Evolutionary conservation across 2,329 filamentous ascomycete species (phyloP).

Genomic region (Colletotrichum cuscutae): DNA sequence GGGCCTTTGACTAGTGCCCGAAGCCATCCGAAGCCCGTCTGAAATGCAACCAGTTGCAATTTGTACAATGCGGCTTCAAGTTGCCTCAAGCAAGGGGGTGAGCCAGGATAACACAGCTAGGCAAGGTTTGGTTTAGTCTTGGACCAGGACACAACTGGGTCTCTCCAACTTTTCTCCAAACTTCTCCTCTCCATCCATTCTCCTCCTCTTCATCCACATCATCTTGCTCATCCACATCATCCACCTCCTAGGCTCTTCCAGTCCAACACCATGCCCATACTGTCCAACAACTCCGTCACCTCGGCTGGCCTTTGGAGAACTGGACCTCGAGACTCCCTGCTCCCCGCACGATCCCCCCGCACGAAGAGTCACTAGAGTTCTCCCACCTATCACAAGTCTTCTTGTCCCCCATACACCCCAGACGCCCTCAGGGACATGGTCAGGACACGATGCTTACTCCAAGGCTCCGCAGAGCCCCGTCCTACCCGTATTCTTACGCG

Average conservation of each 20-base stretch:
- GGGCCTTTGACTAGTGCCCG: background rate
- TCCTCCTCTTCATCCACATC: background rate
- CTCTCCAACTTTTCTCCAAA: background rate
- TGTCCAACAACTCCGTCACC: background rate
- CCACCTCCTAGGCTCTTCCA: background rate
- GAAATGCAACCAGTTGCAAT: background rate
- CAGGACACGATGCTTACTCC: background rate
- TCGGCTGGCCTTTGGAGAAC: background rate
- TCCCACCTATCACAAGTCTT: background rate
- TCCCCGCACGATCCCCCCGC: background rate
- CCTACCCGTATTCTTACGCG: background rate
- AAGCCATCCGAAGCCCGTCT: background rate
- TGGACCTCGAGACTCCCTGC: background rate
- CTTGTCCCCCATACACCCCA: background rate
- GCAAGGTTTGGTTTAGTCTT: background rate
- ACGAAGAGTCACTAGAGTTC: background rate
- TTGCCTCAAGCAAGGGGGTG: background rate
- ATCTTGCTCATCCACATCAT: background rate
- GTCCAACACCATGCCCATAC: no score
- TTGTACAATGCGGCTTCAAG: background rate
- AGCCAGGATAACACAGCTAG: background rate
- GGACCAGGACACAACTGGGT: background rate
- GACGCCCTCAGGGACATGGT: background rate
- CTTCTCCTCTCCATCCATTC: background rate
- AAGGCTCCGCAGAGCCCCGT: background rate